Base-by-base conservation (phyloP, 2,329 filamentous ascomycete genomes). In the Pseudogymnoascus sp. region DNA sequence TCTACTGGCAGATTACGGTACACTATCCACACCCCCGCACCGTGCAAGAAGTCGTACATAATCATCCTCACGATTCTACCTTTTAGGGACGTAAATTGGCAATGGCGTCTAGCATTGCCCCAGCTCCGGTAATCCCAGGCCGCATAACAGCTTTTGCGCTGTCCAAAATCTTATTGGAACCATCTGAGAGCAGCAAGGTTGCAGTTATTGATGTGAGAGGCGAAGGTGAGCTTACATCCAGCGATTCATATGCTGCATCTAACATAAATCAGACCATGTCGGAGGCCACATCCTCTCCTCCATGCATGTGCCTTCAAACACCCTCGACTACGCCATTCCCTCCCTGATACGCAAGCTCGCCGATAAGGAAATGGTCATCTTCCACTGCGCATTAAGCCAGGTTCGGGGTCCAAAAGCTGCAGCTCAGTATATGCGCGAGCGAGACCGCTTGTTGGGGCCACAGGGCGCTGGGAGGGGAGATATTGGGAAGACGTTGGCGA, bases 321-420 rank as follows among this genome's bases (percentile, higher is more conserved):
- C 84, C 16, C 82, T 97, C 57, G 90, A 96, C 68, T 82, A 83
- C 71, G 84, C 81, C 66, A 84, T 94, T 73, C 89, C 92, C 0
- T 90, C 91, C 65, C 83, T 99, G n/a, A 80, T 96, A 11, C 85
- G 90, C 61, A 85, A 82, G 43, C 81, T 97, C 57, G 78, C 84
- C 65, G 85, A 87, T 70, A 91, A 91, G 73, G 84, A 94, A 61
- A 87, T 82, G 9, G 91, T 99, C 12, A 84, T 99, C 1, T 99
- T 99, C 74, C 94, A 99, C 76, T 99, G 94, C 75, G 89, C 90
- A 16, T 78, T 97, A 61, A 93, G 88, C 67, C 94, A 97, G 77
- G 89, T 96, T 76, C 81, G 94, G 0, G 94, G 94, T 0, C 94
- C 94, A 0, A 82, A 82, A 58, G 91, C 93, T 3, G 94, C 94